phyloP scores from a whole-genome alignment of 495 filamentous ascomycete species.

The Tirmania nivea region DNA sequence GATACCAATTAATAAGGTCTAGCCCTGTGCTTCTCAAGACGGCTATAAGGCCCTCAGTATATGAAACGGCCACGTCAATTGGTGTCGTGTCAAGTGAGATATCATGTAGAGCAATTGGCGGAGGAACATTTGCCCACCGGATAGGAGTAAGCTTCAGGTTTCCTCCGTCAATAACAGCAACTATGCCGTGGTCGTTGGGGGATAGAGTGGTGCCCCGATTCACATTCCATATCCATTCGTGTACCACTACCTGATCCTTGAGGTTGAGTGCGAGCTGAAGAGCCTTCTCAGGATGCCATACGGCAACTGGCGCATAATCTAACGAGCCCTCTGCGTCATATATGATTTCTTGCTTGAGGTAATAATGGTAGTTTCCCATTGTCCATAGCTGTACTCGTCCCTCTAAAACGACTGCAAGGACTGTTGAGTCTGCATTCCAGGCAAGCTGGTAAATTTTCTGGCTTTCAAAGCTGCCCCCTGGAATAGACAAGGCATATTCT shows the following conservation, averaged over 20 bases:
- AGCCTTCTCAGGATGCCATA: constrained; percentile 74
- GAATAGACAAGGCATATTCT: constrained; percentile 54
- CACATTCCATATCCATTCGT: constrained; percentile 51
- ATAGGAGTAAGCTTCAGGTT: constrained; percentile 69
- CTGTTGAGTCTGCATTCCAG: constrained; percentile 84
- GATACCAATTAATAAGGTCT: constrained; percentile 41
- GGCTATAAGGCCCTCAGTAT: constrained; percentile 42
- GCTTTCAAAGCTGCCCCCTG: constrained; percentile 16
- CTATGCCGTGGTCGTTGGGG: constrained; percentile 58
- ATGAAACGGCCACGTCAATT: constrained; percentile 54
- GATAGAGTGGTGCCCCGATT: constrained; percentile 40
- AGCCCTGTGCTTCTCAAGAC: constrained; percentile 43
- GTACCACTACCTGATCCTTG: constrained; percentile 31
- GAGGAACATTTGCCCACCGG: constrained; percentile 62
- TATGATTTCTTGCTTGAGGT: constrained; percentile 80
- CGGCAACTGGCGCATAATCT: constrained; percentile 20
- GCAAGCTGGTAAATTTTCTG: constrained; percentile 23
- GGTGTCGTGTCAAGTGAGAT: constrained; percentile 38
- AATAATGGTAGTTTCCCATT: constrained; percentile 93
- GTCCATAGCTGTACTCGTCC: constrained; percentile 85
- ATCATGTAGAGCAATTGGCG: constrained; percentile 75
- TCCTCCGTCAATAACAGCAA: constrained; percentile 77
- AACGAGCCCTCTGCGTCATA: constrained; percentile 11
- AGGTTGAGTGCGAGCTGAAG: constrained; percentile 36
- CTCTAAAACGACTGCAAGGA: constrained; percentile 56